These are phyloP conservation scores for Acanthamoeba triangularis DNA, from an alignment of 208 protist genomes.

Conservation along the genomic window DNA sequence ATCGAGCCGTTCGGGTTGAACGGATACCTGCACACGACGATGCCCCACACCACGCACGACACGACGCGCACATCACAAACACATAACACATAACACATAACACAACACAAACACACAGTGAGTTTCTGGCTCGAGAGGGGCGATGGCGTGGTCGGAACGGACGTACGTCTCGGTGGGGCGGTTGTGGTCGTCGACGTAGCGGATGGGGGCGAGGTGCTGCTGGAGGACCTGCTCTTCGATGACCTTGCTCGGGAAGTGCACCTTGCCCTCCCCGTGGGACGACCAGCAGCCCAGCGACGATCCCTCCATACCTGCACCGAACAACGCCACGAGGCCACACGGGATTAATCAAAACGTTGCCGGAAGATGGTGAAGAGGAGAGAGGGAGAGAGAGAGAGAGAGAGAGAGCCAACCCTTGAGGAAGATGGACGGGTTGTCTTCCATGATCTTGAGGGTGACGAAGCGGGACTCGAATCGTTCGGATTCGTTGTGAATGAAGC, in stretches of 20 bases:
- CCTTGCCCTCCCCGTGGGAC: slow-evolving; percentile 90
- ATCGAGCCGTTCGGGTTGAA: slow-evolving; percentile 91
- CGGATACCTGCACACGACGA: slow-evolving; percentile 82
- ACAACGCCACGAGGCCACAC: not conserved
- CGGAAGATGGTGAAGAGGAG: not conserved
- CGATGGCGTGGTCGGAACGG: slow-evolving; percentile 89
- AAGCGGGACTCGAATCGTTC: slow-evolving; percentile 89
- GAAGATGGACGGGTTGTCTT: slow-evolving; percentile 83
- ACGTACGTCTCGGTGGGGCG: slow-evolving; percentile 80
- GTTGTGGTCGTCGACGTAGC: slow-evolving; percentile 87
- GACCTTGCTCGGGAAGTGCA: slow-evolving; percentile 80
- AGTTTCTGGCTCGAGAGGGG: not conserved
- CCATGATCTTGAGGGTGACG: slow-evolving; percentile 82
- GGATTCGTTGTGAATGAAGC: slow-evolving; percentile 90
- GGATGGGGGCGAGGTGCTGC: slow-evolving; percentile 85
- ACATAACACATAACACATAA: not conserved
- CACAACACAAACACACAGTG: slow-evolving; percentile 35
- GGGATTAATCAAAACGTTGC: not conserved
- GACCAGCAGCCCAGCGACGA: slow-evolving; percentile 89
- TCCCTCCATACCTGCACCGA: slow-evolving; percentile 80
- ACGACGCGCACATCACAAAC: not conserved
- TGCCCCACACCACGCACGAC: no score
- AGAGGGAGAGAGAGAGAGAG: not conserved
- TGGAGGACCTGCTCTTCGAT: slow-evolving; percentile 76
- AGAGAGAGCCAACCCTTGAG: slow-evolving; percentile 78